Percentiles rank a stretch among this genome's conserved stretches.
phyloP scores from a whole-genome alignment of 257 asterid species.

The Scutellaria galericulata region DNA sequence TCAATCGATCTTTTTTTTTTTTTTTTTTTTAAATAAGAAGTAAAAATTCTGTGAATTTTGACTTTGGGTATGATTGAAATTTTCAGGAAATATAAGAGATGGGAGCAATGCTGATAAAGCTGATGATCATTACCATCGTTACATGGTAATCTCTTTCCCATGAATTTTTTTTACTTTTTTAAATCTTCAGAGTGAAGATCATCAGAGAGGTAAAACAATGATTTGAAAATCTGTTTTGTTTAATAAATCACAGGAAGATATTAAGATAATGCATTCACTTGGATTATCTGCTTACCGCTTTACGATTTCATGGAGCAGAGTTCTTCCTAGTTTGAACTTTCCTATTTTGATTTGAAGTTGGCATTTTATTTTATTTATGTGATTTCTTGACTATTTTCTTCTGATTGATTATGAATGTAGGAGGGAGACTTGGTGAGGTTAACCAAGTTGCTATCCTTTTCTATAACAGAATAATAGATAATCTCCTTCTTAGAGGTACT shows the following conservation, averaged over 20 bases:
- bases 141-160: slow-evolving; percentile 49
- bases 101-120: slow-evolving; percentile 66
- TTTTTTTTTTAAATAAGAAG: background rate
- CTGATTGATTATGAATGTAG: slow-evolving; percentile 41
- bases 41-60: no score
- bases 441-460: slow-evolving; percentile 55
- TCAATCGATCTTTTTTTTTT: background rate
- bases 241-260: slow-evolving; percentile 62
- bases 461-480: slow-evolving; percentile 59
- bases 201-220: background rate
- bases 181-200: background rate
- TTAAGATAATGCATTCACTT: slow-evolving; percentile 61
- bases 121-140: slow-evolving; percentile 84
- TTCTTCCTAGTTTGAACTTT: slow-evolving; percentile 67
- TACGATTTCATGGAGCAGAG: slow-evolving; percentile 86
- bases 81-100: slow-evolving; percentile 56
- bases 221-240: no score
- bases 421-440: slow-evolving; percentile 65
- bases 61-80: background rate
- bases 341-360: background rate
- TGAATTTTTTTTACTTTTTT: background rate
- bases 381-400: slow-evolving; percentile 1
- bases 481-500: slow-evolving; percentile 59
- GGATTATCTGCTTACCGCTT: slow-evolving; percentile 73
- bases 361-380: background rate